Conservation (phyloP, 1,139 yeast genomes). For the Yamadazyma taylorii region DNA sequence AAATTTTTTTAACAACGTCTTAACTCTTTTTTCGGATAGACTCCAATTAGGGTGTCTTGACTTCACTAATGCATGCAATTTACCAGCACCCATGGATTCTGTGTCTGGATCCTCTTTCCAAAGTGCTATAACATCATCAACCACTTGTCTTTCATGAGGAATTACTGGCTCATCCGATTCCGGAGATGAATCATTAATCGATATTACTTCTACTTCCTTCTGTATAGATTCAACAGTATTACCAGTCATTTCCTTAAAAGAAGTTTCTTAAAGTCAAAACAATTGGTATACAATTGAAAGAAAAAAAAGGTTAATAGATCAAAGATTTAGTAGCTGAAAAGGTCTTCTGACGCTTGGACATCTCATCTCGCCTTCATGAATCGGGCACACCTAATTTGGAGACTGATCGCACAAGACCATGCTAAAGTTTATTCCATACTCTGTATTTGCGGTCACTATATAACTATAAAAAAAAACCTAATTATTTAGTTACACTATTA, state of each 20-base stretch:
- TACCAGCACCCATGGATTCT: constrained; percentile 56
- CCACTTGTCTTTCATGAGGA: constrained; percentile 67
- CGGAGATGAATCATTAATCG: constrained; percentile 31
- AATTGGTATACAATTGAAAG: too few relatives aligned
- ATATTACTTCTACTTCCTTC: constrained; percentile 26
- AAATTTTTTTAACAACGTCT: constrained; percentile 52
- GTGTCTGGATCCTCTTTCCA: constrained; percentile 72
- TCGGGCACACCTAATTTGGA: too few relatives aligned
- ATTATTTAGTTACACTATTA: too few relatives aligned
- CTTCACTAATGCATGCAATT: constrained; percentile 54
- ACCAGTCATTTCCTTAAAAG: neutral
- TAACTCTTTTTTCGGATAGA: constrained; percentile 58
- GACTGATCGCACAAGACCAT: too few relatives aligned
- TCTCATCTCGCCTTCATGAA: too few relatives aligned
- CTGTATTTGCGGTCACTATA: too few relatives aligned
- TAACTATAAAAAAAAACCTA: too few relatives aligned
- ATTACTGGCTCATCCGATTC: constrained; percentile 33
- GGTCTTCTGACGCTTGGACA: too few relatives aligned
- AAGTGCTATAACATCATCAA: constrained; percentile 57
- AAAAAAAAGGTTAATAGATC: too few relatives aligned
- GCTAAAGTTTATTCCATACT: too few relatives aligned
- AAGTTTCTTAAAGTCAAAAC: too few relatives aligned
- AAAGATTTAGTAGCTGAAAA: too few relatives aligned
- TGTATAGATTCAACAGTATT: constrained; percentile 8
- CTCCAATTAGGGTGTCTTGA: constrained; percentile 59